Evolutionary conservation across 78 protist species (phyloP).

Genomic region (Dictyostelium brefeldianum): DNA sequence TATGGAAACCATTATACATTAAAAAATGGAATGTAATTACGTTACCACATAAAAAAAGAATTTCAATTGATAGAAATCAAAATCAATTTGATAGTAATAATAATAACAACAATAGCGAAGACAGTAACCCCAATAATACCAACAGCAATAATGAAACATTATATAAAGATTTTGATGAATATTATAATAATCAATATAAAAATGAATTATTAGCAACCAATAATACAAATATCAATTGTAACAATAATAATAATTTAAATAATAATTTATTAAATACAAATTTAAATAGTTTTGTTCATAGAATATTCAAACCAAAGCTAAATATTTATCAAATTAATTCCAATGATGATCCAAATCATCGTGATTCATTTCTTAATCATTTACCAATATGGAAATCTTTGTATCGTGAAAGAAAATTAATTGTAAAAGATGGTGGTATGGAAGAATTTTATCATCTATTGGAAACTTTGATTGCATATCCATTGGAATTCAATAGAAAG

Average conservation of each 20-base stretch:
- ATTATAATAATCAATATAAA: not conserved
- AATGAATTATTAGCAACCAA: not conserved
- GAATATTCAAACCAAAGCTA: conserved; percentile 16
- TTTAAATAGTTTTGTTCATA: not conserved
- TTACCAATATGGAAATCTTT: conserved; percentile 44
- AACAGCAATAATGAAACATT: not conserved
- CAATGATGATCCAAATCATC: not conserved
- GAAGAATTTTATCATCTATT: conserved; percentile 69
- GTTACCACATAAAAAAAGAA: conserved; percentile 41
- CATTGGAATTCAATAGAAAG: conserved; percentile 67
- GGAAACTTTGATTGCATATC: conserved; percentile 55
- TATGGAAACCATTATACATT: conserved; percentile 68
- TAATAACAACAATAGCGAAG: not conserved
- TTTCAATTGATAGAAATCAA: conserved; percentile 17
- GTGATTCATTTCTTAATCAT: not conserved
- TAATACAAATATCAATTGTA: not conserved
- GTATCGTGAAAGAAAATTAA: conserved; percentile 43
- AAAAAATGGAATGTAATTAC: conserved; percentile 68
- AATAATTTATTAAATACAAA: not conserved
- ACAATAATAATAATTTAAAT: not conserved
- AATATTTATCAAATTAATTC: not conserved
- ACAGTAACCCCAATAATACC: not conserved
- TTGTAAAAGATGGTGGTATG: conserved; percentile 51
- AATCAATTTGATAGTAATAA: not conserved
- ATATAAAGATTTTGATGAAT: not conserved